These are phyloP conservation scores for Kodamaea suecica DNA, from an alignment of 1,139 yeast genomes.

Conservation along the genomic window DNA sequence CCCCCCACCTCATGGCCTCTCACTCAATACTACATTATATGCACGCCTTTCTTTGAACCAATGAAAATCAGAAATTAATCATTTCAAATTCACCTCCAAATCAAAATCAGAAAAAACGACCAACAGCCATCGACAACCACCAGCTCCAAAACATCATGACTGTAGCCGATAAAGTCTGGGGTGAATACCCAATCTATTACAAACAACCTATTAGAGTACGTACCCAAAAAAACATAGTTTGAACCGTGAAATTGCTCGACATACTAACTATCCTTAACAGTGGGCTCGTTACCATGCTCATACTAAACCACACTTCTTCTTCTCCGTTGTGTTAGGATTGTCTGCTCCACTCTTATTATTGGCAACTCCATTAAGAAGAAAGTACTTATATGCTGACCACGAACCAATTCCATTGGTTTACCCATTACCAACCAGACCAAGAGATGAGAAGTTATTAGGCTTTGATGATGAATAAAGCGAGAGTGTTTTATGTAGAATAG, in stretches of 20 bases:
- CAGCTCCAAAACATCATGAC: conserved; percentile 6
- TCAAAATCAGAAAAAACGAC: conserved; percentile 3
- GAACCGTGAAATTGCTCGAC: too few species aligned
- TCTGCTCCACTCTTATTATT: conserved; percentile 64
- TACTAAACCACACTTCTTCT: conserved; percentile 74
- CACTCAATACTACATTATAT: too few species aligned
- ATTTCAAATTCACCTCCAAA: conserved; percentile 1
- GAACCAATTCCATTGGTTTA: conserved; percentile 66
- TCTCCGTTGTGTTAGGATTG: conserved; percentile 63
- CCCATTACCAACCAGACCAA: conserved; percentile 61
- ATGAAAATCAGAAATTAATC: conserved; percentile 5
- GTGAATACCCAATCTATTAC: conserved; percentile 58
- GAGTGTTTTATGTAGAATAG: conserved; percentile 1
- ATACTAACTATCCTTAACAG: conserved; percentile 37
- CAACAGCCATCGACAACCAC: conserved; percentile 1
- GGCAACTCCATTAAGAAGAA: conserved; percentile 69
- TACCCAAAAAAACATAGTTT: too few species aligned
- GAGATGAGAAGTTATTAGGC: conserved; percentile 50
- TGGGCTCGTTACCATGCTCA: conserved; percentile 81
- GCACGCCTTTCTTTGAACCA: conserved; percentile 4
- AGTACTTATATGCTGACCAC: conserved; percentile 63
- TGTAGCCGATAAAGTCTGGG: conserved; percentile 40
- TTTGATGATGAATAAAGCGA: conserved; percentile 47
- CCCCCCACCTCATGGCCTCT: too few species aligned
- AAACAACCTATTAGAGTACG: conserved; percentile 64